phyloP scores from a whole-genome alignment of 768 basidiomycete species.

The Gyrodon lividus region DNA sequence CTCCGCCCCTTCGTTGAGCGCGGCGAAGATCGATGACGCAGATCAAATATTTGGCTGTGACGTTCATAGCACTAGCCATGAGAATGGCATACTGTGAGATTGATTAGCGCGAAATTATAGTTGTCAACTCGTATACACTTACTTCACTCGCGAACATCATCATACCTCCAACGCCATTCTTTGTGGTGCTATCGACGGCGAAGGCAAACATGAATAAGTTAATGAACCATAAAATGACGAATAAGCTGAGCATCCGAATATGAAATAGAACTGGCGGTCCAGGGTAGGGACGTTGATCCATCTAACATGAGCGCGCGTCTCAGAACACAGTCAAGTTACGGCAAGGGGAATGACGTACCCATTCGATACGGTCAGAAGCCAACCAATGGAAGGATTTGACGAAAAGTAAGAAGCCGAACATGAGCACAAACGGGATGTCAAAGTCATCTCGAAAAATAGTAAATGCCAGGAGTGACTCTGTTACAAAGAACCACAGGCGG shows the following conservation, averaged over 20 bases:
- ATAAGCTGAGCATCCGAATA: constrained; percentile 72
- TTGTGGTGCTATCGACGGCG: constrained; percentile 76
- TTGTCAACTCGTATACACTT: constrained; percentile 24
- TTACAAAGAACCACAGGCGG: constrained; percentile 95
- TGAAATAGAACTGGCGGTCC: constrained; percentile 85
- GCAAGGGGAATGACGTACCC: constrained; percentile 52
- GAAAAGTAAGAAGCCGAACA: constrained; percentile 94
- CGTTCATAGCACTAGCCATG: constrained; percentile 75
- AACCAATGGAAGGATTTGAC: constrained; percentile 99
- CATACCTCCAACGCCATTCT: constrained; percentile 83
- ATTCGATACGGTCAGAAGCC: constrained; percentile 92
- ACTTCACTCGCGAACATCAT: constrained; percentile 96
- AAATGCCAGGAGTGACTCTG: constrained; percentile 92
- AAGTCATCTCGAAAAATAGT: constrained; percentile 98
- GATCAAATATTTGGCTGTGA: constrained; percentile 79
- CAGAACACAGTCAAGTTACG: neutral
- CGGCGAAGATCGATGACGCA: constrained; percentile 80
- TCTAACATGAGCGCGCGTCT: constrained; percentile 48
- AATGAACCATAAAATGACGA: constrained; percentile 68
- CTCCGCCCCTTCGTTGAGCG: constrained; percentile 74
- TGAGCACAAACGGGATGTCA: constrained; percentile 86
- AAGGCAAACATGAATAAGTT: constrained; percentile 79
- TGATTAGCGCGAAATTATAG: constrained; percentile 10
- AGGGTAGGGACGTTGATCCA: constrained; percentile 94
- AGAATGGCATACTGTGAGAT: constrained; percentile 78